Base-by-base conservation (phyloP, 768 basidiomycete genomes). In the Phlebiopsis flavidoalba region DNA sequence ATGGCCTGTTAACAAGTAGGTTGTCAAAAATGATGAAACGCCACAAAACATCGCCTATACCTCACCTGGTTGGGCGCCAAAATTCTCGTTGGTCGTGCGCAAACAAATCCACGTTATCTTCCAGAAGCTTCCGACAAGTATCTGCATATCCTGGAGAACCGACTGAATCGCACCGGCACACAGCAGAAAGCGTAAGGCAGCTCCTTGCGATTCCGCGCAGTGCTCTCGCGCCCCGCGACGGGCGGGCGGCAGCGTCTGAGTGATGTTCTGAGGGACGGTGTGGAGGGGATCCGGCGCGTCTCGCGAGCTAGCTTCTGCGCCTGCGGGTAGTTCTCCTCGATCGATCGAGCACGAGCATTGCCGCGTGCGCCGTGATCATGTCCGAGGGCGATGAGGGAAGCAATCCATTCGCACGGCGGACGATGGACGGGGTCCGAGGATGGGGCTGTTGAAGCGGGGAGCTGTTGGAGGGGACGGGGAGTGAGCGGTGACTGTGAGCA, bases 331-430 rank as follows among this genome's bases (percentile, higher is more conserved):
- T 98, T 97, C 71, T 94, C 67, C 95, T 79, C 45, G 93, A 91
- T n/a, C n/a, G 56, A 97, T n/a, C 95, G 49, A 98, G 83, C 33
- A 98, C 90, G 33, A 99, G 81, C 17, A 90, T n/a, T n/a, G n/a
- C n/a, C 89, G 11, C 97, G 87, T 1, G n/a, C n/a, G n/a, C n/a
- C n/a, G 95, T 95, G 71, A 98, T 94, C 94, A 98, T 98, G 74
- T 98, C 97, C 26, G 89, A 91, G 24, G 94, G 91, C 43, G 98
- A n/a, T n/a, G n/a, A n/a, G n/a, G n/a, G 83, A 4, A 99, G 83
- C 77, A n/a, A n/a, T 99, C 97, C 94, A 98, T 97, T 22, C 96
- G 79, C 43, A n/a, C 97, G 81, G 26, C 97, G 86, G 26, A 96
- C 91, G 66, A 99, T 95, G 55, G n/a, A 89, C 85, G 0, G 94